Evolutionary conservation across 148 eudicot species (phyloP).

Genomic region (Rhododendron williamsianum): DNA sequence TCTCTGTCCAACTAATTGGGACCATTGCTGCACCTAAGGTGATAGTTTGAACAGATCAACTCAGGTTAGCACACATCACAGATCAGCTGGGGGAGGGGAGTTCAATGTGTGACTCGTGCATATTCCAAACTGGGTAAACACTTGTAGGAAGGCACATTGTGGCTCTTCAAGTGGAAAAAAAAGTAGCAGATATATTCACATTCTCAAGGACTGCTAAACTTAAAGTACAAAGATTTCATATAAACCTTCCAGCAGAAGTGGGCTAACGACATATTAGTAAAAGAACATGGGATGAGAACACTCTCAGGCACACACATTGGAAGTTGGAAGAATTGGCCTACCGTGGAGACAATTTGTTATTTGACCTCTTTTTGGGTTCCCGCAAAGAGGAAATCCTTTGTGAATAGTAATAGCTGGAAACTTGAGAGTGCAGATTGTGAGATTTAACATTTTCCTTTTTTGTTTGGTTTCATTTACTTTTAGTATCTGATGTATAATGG

Average conservation of each 20-base stretch:
- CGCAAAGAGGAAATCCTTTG: neutral
- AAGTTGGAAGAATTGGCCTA: neutral
- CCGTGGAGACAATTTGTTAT: neutral
- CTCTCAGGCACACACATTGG: neutral
- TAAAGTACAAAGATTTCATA: neutral
- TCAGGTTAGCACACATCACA: neutral
- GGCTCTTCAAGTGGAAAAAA: neutral
- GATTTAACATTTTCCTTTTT: neutral
- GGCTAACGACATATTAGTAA: neutral
- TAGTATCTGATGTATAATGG: neutral
- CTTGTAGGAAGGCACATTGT: neutral
- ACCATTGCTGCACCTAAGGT: constrained; percentile 72
- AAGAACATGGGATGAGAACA: neutral
- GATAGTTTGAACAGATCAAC: constrained; percentile 3
- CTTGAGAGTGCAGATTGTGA: neutral
- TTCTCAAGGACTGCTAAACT: neutral
- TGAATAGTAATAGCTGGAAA: neutral
- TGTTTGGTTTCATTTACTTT: neutral
- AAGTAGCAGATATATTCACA: neutral
- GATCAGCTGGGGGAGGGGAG: neutral
- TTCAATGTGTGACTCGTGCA: neutral
- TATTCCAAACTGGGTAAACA: neutral
- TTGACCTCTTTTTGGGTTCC: neutral
- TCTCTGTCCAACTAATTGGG: constrained; percentile 98
- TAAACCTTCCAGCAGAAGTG: neutral